Conservation (phyloP, 2,329 filamentous ascomycete species). For the Didymella lethalis region DNA sequence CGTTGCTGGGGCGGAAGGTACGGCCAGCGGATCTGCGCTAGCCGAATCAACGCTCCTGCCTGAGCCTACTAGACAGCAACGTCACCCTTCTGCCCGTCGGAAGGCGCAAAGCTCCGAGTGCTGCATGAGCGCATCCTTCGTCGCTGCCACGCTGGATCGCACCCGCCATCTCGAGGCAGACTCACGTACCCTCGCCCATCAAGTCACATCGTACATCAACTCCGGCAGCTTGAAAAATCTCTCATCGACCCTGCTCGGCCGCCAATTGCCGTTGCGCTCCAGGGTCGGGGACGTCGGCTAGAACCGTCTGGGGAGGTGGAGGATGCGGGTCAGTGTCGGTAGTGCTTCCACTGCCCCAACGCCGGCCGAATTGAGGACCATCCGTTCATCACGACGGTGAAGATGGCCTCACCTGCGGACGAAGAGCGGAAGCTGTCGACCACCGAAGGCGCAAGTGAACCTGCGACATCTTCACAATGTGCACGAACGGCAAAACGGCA, state of each 20-base stretch:
- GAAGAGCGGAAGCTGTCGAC: conserved; percentile 26
- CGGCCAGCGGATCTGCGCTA: conserved; percentile 17
- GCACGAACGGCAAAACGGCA: conserved; percentile 11
- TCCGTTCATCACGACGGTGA: conserved; percentile 13
- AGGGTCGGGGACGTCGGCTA: conserved; percentile 14
- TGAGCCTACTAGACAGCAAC: conserved; percentile 14
- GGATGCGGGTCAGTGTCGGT: conserved; percentile 19
- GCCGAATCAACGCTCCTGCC: conserved; percentile 9
- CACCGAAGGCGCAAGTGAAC: conserved; percentile 28
- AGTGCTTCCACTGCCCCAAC: conserved; percentile 11
- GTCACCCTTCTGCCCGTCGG: conserved; percentile 21
- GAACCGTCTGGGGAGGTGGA: conserved; percentile 24
- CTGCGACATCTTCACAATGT: conserved; percentile 12
- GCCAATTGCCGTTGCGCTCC: conserved; percentile 8
- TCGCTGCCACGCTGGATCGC: neutral
- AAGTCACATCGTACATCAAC: conserved; percentile 1
- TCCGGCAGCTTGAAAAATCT: conserved; percentile 1
- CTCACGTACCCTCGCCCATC: neutral
- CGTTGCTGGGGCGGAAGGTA: conserved; percentile 13
- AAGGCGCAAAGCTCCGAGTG: conserved; percentile 11
- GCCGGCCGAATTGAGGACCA: conserved; percentile 9
- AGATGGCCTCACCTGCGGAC: conserved; percentile 18
- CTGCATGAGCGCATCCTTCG: conserved; percentile 10
- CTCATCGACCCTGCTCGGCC: conserved; percentile 3
- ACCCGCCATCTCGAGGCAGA: conserved; percentile 12